A percentile compares a stretch with the other conserved stretches of the same genome.
These are phyloP conservation scores for Macrophomina pseudophaseolina DNA, from an alignment of 2,329 filamentous ascomycete species.

Conservation along the genomic window DNA sequence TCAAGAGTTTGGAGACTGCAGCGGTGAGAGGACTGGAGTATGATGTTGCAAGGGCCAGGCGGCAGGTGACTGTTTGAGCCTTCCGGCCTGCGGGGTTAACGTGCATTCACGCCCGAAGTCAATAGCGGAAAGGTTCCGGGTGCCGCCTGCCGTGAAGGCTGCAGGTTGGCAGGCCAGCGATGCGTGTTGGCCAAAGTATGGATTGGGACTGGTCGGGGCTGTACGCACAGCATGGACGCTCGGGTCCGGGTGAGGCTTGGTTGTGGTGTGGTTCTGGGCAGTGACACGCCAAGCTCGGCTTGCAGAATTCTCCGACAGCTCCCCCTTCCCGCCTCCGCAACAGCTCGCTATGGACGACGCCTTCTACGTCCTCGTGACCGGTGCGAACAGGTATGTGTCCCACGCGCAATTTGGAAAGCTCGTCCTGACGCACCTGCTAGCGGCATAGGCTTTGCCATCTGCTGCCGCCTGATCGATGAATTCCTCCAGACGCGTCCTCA, in stretches of 20 bases:
- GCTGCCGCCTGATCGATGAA: conserved; percentile 85
- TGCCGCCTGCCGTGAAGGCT: not conserved
- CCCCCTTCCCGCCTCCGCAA: conserved; percentile 1
- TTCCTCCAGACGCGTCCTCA: conserved; percentile 74
- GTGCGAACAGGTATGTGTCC: conserved; percentile 75
- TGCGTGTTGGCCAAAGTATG: not conserved
- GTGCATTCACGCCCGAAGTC: not conserved
- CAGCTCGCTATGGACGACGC: conserved; percentile 11
- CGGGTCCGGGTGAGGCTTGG: not conserved
- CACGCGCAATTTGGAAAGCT: not conserved
- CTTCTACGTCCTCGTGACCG: conserved; percentile 74
- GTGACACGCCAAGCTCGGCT: not conserved
- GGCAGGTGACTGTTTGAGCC: not conserved
- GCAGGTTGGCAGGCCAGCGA: not conserved
- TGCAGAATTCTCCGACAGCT: not conserved
- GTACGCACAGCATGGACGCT: not conserved
- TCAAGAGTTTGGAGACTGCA: not conserved
- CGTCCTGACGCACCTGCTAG: conserved; percentile 53
- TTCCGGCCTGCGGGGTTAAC: conserved; percentile 1
- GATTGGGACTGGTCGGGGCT: not conserved
- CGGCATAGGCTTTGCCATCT: conserved; percentile 84
- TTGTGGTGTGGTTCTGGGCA: not conserved
- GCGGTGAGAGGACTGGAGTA: not conserved
- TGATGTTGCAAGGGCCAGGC: not conserved
- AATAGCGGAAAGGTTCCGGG: not conserved